Evolutionary conservation across 306 rosid genomes (phyloP), one percentile per base, ranked within the genome.

Genomic region (Luffa aegyptiaca): DNA sequence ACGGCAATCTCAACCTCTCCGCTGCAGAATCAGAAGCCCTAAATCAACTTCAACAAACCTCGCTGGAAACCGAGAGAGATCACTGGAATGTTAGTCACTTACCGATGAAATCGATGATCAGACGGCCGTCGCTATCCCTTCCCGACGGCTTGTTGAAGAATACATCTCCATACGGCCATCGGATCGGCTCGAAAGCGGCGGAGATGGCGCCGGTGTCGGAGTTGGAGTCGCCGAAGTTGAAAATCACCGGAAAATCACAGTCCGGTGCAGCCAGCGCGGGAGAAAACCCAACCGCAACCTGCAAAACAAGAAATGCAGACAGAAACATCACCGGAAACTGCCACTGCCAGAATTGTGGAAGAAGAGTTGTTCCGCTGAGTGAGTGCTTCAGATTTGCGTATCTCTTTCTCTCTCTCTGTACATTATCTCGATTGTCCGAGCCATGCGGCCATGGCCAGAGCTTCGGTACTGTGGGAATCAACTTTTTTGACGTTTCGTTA

Each of bases 161-260:
- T 16, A 83, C 91, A 2, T 80, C 86, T 5, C 98, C 98, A 42
- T 91, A 91, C 0, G 98, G 98, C n/a, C 56, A 78, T 3, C 77
- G 72, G 57, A 94, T 92, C 1, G 97, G 97, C 12, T 82, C 89
- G 82, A 94, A 93, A 4, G 89, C 93, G 14, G 97, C 98, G 13
- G 98, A 90, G 12, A 94, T 91, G 78, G 95, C 96, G 51, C 98
- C 98, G 3, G 98, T 94, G 81, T 94, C 98, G 13, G 98, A 94
- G 68, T 94, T 94, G 1, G 98, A 94, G 88, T 94, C 98, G 0
- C 98, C 98, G 57, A 92, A 94, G 89, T 94, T 94, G 92, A 92
- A 94, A 59, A 94, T 80, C 42, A 96, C 98, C 16, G 98, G 94
- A 64, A 92, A 94, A 52, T 75, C 64, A 79, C 98, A 94, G 58